Percentiles rank a stretch among this genome's conserved stretches.
These are phyloP conservation scores for Ogataea henricii DNA, from an alignment of 805 yeast species.

Conservation along the genomic window DNA sequence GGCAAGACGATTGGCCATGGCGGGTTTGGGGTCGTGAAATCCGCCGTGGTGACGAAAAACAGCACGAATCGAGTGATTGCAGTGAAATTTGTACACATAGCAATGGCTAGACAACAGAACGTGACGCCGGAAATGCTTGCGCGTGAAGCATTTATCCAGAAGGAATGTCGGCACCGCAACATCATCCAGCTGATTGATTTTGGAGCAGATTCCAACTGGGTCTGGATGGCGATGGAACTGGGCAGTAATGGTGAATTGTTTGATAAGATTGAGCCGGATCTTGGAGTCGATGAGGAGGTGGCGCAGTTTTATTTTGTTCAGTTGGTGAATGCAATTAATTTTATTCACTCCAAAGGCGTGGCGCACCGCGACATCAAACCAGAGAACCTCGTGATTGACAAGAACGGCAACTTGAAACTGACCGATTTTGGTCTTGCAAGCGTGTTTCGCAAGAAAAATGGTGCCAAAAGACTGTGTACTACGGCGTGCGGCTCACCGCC, in stretches of 20 bases:
- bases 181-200: conserved; percentile 56
- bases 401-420: conserved; percentile 65
- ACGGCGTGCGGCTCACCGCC: conserved; percentile 76
- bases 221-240: conserved; percentile 67
- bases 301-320: conserved; percentile 73
- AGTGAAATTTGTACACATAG: conserved; percentile 54
- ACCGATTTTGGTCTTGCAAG: conserved; percentile 79
- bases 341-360: conserved; percentile 62
- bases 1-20: conserved; percentile 67
- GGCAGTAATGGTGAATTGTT: conserved; percentile 78
- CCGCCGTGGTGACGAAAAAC: conserved; percentile 41
- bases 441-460: conserved; percentile 51
- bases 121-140: conserved; percentile 40
- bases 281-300: conserved; percentile 64
- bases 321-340: conserved; percentile 59
- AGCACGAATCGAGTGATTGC: conserved; percentile 50
- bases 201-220: conserved; percentile 56
- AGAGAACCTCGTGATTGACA: conserved; percentile 65
- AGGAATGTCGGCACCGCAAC: conserved; percentile 61
- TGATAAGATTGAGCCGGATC: conserved; percentile 77
- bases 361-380: conserved; percentile 73
- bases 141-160: conserved; percentile 60
- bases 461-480: conserved; percentile 46
- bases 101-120: conserved; percentile 35
- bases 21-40: conserved; percentile 63